A percentile compares a stretch with the other conserved stretches of the same genome.
phyloP scores from a whole-genome alignment of 1,284 basidiomycete species.

The Irpex sp. region DNA sequence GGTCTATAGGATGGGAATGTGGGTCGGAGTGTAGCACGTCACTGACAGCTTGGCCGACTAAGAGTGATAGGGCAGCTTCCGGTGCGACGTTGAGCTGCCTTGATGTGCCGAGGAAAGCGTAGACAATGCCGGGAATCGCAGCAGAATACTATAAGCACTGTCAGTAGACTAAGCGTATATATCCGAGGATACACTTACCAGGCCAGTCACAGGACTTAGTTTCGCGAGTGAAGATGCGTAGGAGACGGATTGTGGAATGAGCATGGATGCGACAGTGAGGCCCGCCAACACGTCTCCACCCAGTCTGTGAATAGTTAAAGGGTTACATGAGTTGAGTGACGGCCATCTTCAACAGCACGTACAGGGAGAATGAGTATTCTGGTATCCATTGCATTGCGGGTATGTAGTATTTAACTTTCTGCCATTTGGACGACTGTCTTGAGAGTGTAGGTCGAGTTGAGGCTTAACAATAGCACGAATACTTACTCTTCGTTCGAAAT shows the following conservation, averaged over 20 bases:
- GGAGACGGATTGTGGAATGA: slow-evolving; percentile 91
- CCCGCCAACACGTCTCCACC: slow-evolving; percentile 83
- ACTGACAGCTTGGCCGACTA: slow-evolving; percentile 83
- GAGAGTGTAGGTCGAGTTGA: slow-evolving; percentile 1
- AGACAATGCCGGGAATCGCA: slow-evolving; percentile 77
- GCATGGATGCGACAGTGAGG: slow-evolving; percentile 83
- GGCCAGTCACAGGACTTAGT: slow-evolving; percentile 76
- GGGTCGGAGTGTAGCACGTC: slow-evolving; percentile 64
- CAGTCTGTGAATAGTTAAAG: slow-evolving; percentile 43
- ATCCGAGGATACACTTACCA: slow-evolving; percentile 49
- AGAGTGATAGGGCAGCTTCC: slow-evolving; percentile 86
- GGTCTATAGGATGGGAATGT: slow-evolving; percentile 46
- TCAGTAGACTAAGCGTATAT: background rate
- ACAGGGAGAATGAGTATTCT: slow-evolving; percentile 72
- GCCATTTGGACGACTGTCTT: slow-evolving; percentile 23
- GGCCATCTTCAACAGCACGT: slow-evolving; percentile 26
- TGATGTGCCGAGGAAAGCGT: slow-evolving; percentile 85
- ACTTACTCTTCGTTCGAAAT: background rate
- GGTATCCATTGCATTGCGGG: slow-evolving; percentile 82
- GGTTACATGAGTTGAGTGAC: background rate
- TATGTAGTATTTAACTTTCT: slow-evolving; percentile 58
- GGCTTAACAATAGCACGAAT: background rate
- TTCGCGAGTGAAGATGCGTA: slow-evolving; percentile 87
- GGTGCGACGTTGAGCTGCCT: slow-evolving; percentile 83
- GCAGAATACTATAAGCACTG: slow-evolving; percentile 58